phyloP scores from a whole-genome alignment of 2,329 filamentous ascomycete species.

The Furcasterigmium furcatum region DNA sequence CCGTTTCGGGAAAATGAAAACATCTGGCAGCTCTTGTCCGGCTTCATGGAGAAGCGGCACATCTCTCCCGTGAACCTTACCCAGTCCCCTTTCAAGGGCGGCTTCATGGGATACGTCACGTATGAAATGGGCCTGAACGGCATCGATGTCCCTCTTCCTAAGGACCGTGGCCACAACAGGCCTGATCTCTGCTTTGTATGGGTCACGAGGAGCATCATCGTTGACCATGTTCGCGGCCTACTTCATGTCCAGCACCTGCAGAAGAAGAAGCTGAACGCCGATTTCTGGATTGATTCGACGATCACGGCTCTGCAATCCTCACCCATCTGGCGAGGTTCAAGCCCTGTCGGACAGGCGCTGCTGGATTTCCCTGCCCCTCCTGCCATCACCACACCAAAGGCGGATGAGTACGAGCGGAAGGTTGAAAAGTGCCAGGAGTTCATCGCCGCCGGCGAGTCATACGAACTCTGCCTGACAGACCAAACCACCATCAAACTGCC shows the following conservation, averaged over 20 bases:
- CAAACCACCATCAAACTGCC: slow-evolving; percentile 61
- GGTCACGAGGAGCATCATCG: slow-evolving; percentile 71
- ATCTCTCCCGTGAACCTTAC: slow-evolving; percentile 12
- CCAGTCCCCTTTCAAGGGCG: slow-evolving; percentile 67
- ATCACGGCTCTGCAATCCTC: slow-evolving; percentile 27
- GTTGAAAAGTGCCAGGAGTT: slow-evolving; percentile 67
- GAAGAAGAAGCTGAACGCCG: slow-evolving; percentile 11
- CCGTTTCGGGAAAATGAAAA: slow-evolving; percentile 21
- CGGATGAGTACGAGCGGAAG: slow-evolving; percentile 58
- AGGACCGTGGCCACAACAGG: slow-evolving; percentile 33
- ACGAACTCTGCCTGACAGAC: slow-evolving; percentile 80
- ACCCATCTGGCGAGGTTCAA: slow-evolving; percentile 22
- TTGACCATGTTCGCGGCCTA: slow-evolving; percentile 65
- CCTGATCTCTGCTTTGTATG: slow-evolving; percentile 76
- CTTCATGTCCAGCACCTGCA: slow-evolving; percentile 67
- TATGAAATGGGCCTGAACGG: slow-evolving; percentile 77
- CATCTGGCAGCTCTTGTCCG: slow-evolving; percentile 50
- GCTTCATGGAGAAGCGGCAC: slow-evolving; percentile 32
- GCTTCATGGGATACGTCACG: slow-evolving; percentile 79
- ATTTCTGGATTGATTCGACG: slow-evolving; percentile 25
- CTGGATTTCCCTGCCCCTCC: not conserved
- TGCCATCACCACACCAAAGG: slow-evolving; percentile 35
- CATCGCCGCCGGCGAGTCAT: slow-evolving; percentile 76
- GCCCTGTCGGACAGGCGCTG: not conserved
- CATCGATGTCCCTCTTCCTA: slow-evolving; percentile 41